phyloP scores from a whole-genome alignment of 441 rosid genomes.

The Populus hybrid region DNA sequence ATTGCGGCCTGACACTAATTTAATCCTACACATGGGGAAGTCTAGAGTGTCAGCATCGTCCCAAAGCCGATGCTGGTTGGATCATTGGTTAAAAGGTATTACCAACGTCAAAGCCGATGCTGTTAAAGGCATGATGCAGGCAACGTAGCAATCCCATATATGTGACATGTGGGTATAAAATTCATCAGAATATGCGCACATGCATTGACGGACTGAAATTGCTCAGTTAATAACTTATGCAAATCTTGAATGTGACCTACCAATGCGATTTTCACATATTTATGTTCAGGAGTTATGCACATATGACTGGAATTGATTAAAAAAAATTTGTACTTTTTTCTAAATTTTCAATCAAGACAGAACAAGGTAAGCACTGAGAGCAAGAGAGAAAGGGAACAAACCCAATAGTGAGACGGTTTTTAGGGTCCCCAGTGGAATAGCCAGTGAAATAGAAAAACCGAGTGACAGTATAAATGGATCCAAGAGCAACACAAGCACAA shows the following conservation, averaged over 20 bases:
- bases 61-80: too few relatives aligned
- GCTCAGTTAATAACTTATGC: background rate
- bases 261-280: background rate
- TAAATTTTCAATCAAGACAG: background rate
- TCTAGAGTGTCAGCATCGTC: too few relatives aligned
- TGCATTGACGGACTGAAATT: background rate
- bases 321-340: background rate
- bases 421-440: conserved; percentile 72
- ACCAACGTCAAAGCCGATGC: too few relatives aligned
- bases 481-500: conserved; percentile 43
- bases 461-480: conserved; percentile 40
- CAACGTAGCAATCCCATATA: too few relatives aligned
- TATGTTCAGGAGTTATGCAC: background rate
- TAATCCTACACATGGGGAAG: background rate
- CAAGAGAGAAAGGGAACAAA: conserved; percentile 22
- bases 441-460: conserved; percentile 78
- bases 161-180: background rate
- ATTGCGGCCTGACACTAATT: background rate
- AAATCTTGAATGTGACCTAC: background rate
- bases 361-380: background rate
- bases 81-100: too few relatives aligned
- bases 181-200: background rate
- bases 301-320: background rate
- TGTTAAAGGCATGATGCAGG: too few relatives aligned
- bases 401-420: conserved; percentile 69